A percentile compares a stretch with the other conserved stretches of the same genome.
These are phyloP conservation scores for Trichosporon asahii DNA, from an alignment of 1,284 basidiomycete genomes.

Conservation along the genomic window DNA sequence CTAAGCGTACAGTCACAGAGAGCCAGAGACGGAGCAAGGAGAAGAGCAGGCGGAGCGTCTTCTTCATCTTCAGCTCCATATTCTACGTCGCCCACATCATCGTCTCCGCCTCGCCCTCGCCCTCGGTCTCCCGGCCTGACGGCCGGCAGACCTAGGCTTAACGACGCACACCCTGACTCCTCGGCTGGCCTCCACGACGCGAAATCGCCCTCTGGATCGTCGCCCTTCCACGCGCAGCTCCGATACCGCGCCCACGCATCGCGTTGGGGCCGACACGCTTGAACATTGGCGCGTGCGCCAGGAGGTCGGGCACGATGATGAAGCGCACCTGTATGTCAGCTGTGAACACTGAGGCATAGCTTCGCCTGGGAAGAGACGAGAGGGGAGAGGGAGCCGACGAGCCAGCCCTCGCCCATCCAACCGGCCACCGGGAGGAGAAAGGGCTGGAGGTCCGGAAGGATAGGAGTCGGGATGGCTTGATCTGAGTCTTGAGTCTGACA, in stretches of 20 bases:
- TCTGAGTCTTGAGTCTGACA: too few relatives aligned
- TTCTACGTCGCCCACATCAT: too few relatives aligned
- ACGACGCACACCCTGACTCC: constrained; percentile 51
- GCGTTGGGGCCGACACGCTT: constrained; percentile 97
- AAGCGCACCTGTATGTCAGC: constrained; percentile 63
- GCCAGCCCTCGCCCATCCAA: too few relatives aligned
- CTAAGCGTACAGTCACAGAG: too few relatives aligned
- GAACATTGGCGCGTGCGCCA: constrained; percentile 99
- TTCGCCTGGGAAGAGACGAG: background rate
- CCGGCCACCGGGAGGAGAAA: too few relatives aligned
- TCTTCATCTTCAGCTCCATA: too few relatives aligned
- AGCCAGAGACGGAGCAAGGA: too few relatives aligned
- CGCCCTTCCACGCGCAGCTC: constrained; percentile 60
- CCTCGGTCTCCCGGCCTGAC: background rate
- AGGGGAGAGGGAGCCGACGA: too few relatives aligned
- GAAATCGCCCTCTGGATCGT: constrained; percentile 46
- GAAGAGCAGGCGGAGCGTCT: too few relatives aligned
- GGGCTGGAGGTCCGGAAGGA: too few relatives aligned
- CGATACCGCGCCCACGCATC: constrained; percentile 98
- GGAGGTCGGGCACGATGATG: constrained; percentile 99
- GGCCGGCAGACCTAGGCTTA: constrained; percentile 19
- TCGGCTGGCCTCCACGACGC: constrained; percentile 45
- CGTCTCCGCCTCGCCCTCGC: background rate
- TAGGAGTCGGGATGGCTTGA: too few relatives aligned
- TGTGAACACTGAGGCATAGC: background rate